A percentile compares a stretch with the other conserved stretches of the same genome.
phyloP scores from a whole-genome alignment of 257 asterid species.

The Solanum ahanhuiri region DNA sequence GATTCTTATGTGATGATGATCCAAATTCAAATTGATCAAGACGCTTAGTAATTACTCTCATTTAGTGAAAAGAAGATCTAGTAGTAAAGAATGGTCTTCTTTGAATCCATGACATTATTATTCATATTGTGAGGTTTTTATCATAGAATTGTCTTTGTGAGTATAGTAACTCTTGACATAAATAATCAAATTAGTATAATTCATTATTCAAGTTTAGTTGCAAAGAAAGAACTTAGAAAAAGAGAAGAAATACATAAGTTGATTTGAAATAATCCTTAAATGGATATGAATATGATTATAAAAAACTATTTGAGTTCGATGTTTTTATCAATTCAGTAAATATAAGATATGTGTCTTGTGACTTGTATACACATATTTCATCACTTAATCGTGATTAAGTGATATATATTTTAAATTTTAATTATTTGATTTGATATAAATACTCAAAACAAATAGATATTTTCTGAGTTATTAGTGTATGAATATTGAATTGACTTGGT shows the following conservation, averaged over 20 bases:
- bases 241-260: neutral
- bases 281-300: neutral
- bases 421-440: neutral
- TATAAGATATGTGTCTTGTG: neutral
- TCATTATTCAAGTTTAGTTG: neutral
- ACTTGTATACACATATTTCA: neutral
- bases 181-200: neutral
- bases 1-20: fast-evolving
- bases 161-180: neutral
- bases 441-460: neutral
- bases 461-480: neutral
- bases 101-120: neutral
- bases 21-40: neutral
- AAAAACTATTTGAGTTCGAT: neutral
- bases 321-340: neutral
- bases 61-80: neutral
- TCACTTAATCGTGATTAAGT: neutral
- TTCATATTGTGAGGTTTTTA: neutral
- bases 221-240: neutral
- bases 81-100: neutral
- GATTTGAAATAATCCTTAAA: neutral
- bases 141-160: neutral
- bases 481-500: neutral
- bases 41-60: fast-evolving
- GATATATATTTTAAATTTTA: neutral